A percentile compares a stretch with the other conserved stretches of the same genome.
Evolutionary conservation across 2,329 filamentous ascomycete species (phyloP).

Genomic region (Neonectria neomacrospora): DNA sequence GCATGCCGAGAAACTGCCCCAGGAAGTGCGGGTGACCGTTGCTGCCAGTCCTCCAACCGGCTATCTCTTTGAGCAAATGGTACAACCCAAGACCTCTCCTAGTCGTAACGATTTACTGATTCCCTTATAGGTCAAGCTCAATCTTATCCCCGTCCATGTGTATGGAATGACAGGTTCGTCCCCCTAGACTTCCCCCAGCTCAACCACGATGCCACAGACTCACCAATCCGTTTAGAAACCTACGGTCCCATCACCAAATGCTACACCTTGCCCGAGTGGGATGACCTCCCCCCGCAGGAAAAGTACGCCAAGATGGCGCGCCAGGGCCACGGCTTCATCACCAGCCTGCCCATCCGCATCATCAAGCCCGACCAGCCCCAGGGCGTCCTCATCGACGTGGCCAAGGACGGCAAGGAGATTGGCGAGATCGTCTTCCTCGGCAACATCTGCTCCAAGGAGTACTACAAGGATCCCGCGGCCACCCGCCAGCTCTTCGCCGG

Average conservation of each 20-base stretch:
- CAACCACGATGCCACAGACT: neutral
- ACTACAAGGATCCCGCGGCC: slow-evolving; percentile 89
- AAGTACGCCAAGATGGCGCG: slow-evolving; percentile 91
- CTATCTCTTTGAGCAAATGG: slow-evolving; percentile 95
- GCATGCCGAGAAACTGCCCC: slow-evolving; percentile 75
- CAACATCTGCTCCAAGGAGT: slow-evolving; percentile 92
- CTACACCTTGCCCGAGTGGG: slow-evolving; percentile 88
- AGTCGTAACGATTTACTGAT: slow-evolving; percentile 18
- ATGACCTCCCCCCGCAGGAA: slow-evolving; percentile 76
- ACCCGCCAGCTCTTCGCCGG: slow-evolving; percentile 89
- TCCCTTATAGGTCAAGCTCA: slow-evolving; percentile 64
- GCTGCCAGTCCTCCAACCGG: slow-evolving; percentile 91
- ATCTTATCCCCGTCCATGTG: slow-evolving; percentile 90
- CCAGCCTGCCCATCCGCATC: slow-evolving; percentile 81
- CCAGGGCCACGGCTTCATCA: slow-evolving; percentile 92
- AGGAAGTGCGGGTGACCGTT: slow-evolving; percentile 86
- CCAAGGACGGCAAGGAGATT: slow-evolving; percentile 60
- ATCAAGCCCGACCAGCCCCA: slow-evolving; percentile 82
- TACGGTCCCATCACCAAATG: slow-evolving; percentile 97
- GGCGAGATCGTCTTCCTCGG: slow-evolving; percentile 81
- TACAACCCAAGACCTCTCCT: slow-evolving; percentile 42
- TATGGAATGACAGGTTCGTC: slow-evolving; percentile 75
- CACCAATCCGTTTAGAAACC: slow-evolving; percentile 66
- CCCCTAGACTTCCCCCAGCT: neutral
- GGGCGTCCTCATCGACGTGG: slow-evolving; percentile 61